A percentile compares a stretch with the other conserved stretches of the same genome.
These are phyloP conservation scores for Cystofilobasidium ferigula DNA, from an alignment of 768 basidiomycete species.

Conservation along the genomic window DNA sequence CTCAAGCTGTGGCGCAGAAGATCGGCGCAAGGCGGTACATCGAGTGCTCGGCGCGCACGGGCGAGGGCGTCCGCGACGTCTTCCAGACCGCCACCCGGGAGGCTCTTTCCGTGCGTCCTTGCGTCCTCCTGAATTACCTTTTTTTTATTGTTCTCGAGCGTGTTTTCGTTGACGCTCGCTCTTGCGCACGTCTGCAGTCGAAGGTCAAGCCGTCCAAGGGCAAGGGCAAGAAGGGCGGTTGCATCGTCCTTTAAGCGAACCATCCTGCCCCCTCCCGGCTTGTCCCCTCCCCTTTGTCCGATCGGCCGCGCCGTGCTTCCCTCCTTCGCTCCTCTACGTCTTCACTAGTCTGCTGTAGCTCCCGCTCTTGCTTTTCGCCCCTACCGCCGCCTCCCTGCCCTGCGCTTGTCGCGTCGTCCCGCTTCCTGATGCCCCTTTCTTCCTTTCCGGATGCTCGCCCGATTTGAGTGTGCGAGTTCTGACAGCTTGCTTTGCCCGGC, in stretches of 20 bases:
- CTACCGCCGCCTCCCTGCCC: too few species aligned
- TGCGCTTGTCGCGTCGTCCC: too few species aligned
- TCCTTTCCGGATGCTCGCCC: too few species aligned
- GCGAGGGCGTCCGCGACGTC: conserved; percentile 94
- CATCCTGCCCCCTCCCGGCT: not conserved
- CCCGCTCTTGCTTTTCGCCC: too few species aligned
- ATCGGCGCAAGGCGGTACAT: conserved; percentile 94
- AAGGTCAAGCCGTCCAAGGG: conserved; percentile 19
- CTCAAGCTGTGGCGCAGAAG: conserved; percentile 88
- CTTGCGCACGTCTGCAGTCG: not conserved
- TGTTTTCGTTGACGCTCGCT: not conserved
- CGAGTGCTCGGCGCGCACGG: conserved; percentile 91
- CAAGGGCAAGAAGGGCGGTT: conserved; percentile 16
- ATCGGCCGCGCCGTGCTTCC: too few species aligned
- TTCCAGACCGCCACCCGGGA: conserved; percentile 96
- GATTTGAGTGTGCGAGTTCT: too few species aligned
- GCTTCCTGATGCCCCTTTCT: too few species aligned
- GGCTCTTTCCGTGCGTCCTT: conserved; percentile 47
- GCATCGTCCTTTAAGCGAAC: conserved; percentile 23
- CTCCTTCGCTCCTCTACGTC: too few species aligned
- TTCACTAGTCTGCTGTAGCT: too few species aligned
- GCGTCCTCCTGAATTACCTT: not conserved
- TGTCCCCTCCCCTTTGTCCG: too few species aligned
- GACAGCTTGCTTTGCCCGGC: too few species aligned
- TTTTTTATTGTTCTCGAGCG: not conserved